Evolutionary conservation across 2,329 filamentous ascomycete genomes (phyloP), one percentile per base, ranked within the genome.

Genomic region (Sclerotinia nivalis): DNA sequence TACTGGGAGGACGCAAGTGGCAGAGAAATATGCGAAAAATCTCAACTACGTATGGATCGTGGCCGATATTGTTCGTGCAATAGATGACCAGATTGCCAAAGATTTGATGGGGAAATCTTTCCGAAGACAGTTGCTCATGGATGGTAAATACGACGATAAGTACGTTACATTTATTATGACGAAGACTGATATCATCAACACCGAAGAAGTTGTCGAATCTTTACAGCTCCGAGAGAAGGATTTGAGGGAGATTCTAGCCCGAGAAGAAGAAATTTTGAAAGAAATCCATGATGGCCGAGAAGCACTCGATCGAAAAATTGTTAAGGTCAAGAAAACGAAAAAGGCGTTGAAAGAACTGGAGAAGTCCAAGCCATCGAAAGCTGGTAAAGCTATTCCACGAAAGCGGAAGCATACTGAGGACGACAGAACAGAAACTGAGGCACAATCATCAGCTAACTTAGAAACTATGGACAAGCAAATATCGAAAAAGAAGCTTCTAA

Each of bases 101-200:
- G 37, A 62, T n/a, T 20, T 69, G 4, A 64, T 69, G 66, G 66
- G 58, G 2, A 62, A 45, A 25, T 64, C 66, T 1, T 69, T 54
- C 1, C 4, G 49, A 0, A 64, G 66, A 15, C 58, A 69, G 31
- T 2, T 69, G 13, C 40, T 69, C 13, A 69, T 69, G 66, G 58
- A 69, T 25, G 56, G 66, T 0, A 69, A 64, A 10, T 69, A 69
- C 8, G 66, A 64, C 4, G 22, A 22, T 1, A n/a, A 54, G 0
- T 64, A 54, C 8, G 34, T 69, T 1, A 69, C 66, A 1, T 69
- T 69, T 6, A 40, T 69, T 0, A 64, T 64, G 47, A 47, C 66
- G 1, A 69, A 69, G 2, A 69, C 66, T 0, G 66, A 64, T 0
- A 64, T 64, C 1, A 69, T 64, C 58, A 62, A 64, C 8, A 69